Base-by-base conservation (phyloP, 2,329 filamentous ascomycete genomes). In the Calonectria henricotiae region DNA sequence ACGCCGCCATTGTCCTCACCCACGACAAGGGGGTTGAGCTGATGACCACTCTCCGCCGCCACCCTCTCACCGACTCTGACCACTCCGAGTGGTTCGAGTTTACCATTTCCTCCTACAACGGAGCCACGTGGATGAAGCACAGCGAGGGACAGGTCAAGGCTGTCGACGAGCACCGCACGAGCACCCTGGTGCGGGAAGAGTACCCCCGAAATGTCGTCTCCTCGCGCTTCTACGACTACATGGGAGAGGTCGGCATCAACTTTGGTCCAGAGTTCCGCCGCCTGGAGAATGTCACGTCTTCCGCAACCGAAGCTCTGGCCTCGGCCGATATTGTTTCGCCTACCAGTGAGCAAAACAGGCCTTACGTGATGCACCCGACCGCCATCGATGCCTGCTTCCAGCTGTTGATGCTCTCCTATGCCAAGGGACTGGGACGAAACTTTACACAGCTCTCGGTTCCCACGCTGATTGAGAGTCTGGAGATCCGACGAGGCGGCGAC, bases 321-420 rank as follows among this genome's bases (percentile, higher is more conserved):
- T 64, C 76, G 3, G 77, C 72, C 1, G 67, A 61, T n/a, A 51
- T 75, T 0, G n/a, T 41, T 11, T 65, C 58, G 32, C 68, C 58
- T 35, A 65, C 44, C 15, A 71, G 72, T 12, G 73, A 65, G n/a
- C 71, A 76, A 46, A 73, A 78, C 51, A 71, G 73, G 4, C 46
- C 76, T 1, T 80, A 84, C 54, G 73, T 79, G 17, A 72, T 85
- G 20, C 84, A 86, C 62, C 84, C 84, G 0, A 77, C 78, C 4
- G 44, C 55, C 41, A 58, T 68, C 15, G 66, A 68, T 25, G 66
- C 66, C 2, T 68, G 60, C 49, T 51, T 68, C n/a, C 66, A 68
- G 17, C 39, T 68, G 2, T 43, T 68, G 32, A 49, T 35, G 30
- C 41, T 32, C 69, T 71, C 23, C 15, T 77, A 71, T 12, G 67